Evolutionary conservation across 2,329 filamentous ascomycete genomes (phyloP), one percentile per base, ranked within the genome.

Genomic region (Akanthomyces lecanii): DNA sequence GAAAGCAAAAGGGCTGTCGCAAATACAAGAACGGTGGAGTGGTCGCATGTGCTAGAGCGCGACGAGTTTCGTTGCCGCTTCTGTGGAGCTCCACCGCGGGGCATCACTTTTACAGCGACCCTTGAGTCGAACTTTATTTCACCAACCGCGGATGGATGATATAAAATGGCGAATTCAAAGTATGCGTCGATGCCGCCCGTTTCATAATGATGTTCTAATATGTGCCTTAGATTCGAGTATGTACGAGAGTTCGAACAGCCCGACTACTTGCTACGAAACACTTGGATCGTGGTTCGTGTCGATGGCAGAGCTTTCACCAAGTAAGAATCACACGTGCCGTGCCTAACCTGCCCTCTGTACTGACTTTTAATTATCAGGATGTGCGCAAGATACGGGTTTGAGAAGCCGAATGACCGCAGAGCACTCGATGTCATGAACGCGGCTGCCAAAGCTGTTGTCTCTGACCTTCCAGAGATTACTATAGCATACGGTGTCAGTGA

Each of bases 231-330:
- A 76, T 98, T 92, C 74, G 93, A 96, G 78, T 99, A 99, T 76
- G 94, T 98, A 66, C 91, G 91, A 73, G 77, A 81, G 54, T 98
- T 98, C 72, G 95, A 99, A 81, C 90, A 90, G 71, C 79, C 87
- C 7, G 92, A 97, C 72, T 77, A 78, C 53, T 79, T 99, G 47
- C 82, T 98, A 25, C 91, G 89, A 61, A 96, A 96, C 72, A 98
- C 94, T 30, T 99, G 93, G 92, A 89, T 98, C 63, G 92, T 98
- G 23, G 88, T 99, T 62, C 88, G 95, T 65, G 88, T 99, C 71
- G 95, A 99, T 77, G 95, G 95, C 28, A 85, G 94, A 67, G 93
- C 92, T 21, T 99, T 99, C 77, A 95, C 93, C 71, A 97, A 96
- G 92, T 96, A 79, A 73, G 76, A 36, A 23, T 40, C 10, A 6